Conservation (phyloP, 164 flowering plant genomes). For the Dillenia suffruticosa region DNA sequence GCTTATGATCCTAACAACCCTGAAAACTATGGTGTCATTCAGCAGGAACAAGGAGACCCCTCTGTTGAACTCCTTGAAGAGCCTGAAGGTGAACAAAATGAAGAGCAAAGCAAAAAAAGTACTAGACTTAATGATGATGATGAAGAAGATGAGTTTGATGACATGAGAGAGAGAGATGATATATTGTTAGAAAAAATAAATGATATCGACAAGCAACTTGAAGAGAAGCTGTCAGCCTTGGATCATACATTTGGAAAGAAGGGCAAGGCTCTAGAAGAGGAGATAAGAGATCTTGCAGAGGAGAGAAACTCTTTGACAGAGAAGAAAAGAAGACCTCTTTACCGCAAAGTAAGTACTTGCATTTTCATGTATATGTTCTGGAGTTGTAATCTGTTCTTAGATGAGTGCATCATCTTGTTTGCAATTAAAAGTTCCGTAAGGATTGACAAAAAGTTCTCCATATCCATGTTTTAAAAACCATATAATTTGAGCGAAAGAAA, state of each 20-base stretch:
- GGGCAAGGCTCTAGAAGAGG: conserved; percentile 81
- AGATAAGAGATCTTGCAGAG: conserved; percentile 87
- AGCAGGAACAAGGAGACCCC: conserved; percentile 35
- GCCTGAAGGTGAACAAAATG: conserved; percentile 20
- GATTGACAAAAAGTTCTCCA: too few species aligned
- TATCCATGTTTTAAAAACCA: too few species aligned
- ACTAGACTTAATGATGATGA: conserved; percentile 32
- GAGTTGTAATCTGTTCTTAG: too few species aligned
- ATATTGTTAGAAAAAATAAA: conserved; percentile 59
- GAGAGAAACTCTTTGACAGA: conserved; percentile 83
- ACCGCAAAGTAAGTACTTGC: conserved; percentile 58
- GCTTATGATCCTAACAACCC: conserved; percentile 85
- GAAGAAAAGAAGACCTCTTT: conserved; percentile 72
- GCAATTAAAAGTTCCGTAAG: too few species aligned
- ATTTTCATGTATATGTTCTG: too few species aligned
- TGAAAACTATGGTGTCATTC: conserved; percentile 68
- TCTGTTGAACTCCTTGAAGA: too few species aligned
- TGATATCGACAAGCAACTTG: conserved; percentile 77
- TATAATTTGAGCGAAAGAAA: too few species aligned
- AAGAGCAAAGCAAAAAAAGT: conserved; percentile 28
- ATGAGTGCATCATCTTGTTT: too few species aligned
- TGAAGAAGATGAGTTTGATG: conserved; percentile 61
- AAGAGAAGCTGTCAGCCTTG: conserved; percentile 73
- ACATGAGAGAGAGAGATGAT: conserved; percentile 67
- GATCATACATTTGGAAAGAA: conserved; percentile 90